Base-by-base conservation (phyloP, 768 basidiomycete species). In the Collybia sordida region DNA sequence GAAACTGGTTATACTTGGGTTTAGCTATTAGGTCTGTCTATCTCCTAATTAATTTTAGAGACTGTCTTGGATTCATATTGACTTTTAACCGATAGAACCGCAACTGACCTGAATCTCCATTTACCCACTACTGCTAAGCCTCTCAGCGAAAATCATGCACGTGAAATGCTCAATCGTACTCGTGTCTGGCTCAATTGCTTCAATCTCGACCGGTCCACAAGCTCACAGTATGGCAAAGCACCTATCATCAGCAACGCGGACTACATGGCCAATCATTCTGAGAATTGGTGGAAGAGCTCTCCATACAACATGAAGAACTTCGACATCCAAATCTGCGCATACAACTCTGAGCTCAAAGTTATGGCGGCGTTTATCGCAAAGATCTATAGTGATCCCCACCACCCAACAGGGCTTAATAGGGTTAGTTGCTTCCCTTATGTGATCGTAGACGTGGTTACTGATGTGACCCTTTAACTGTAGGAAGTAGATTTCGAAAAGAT, bases 131-230 rank as follows among this genome's bases (percentile, higher is more conserved):
- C 83, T 1, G 82, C 84, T 21, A 83, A 86, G 57, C 86, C 89
- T 7, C 70, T 82, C 12, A 90, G 90, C 59, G 91, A 94, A 64
- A 79, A 80, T 49, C 86, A 90, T 51, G 87, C 88, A 6, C 81
- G 94, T 35, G 89, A 94, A 69, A 82, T 93, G 69, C 80, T 93
- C 48, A 96, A 94, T 62, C 85, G 94, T 36, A 91, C 92, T 45
- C 82, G 93, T 18, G 80, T 89, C 5, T 98, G 93, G 93, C 69
- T 96, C 50, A 89, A 86, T 62, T 94, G 91, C 67, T 91, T 88
- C 70, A 92, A 94, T 66, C 72, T 96, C 36, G 94, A 98, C 65
- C 85, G 92, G 19, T 94, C 92, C 4, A 87, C 89, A 6, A 85
- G 90, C 3, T 86, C 85, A 15, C 88, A 94, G 65, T 93, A 95